These are phyloP conservation scores for Wickerhamiella brachini DNA, from an alignment of 805 yeast genomes.

Conservation along the genomic window DNA sequence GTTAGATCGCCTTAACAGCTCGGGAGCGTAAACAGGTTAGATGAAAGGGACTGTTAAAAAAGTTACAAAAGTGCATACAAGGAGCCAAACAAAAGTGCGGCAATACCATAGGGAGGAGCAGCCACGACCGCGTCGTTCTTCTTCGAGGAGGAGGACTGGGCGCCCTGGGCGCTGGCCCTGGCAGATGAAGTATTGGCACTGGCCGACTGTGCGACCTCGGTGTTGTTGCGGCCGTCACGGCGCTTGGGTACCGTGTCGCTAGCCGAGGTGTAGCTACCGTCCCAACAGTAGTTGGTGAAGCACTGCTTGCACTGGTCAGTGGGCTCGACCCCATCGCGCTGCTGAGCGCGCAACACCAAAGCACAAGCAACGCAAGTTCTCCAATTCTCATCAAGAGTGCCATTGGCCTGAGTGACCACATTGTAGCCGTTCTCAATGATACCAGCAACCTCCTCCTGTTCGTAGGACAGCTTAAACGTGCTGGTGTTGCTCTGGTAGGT, in stretches of 20 bases:
- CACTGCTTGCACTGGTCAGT: slow-evolving; percentile 62
- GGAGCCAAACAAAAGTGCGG: neutral
- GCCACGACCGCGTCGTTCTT: neutral
- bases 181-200: neutral
- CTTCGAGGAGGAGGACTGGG: slow-evolving; percentile 1
- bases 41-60: neutral
- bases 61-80: neutral
- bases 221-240: slow-evolving; percentile 25
- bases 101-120: slow-evolving; percentile 10
- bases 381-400: slow-evolving; percentile 60
- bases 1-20: too few species aligned
- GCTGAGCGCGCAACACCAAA: slow-evolving; percentile 65
- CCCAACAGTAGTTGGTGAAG: slow-evolving; percentile 69
- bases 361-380: slow-evolving; percentile 76
- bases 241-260: slow-evolving; percentile 9
- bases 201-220: neutral
- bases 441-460: slow-evolving; percentile 40
- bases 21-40: too few species aligned
- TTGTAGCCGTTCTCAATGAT: slow-evolving; percentile 70
- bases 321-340: slow-evolving; percentile 46
- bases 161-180: neutral
- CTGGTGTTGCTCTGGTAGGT: slow-evolving; percentile 54
- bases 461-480: slow-evolving; percentile 55
- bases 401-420: slow-evolving; percentile 51
- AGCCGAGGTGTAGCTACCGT: slow-evolving; percentile 28